A percentile compares a stretch with the other conserved stretches of the same genome.
These are phyloP conservation scores for Colletotrichum nymphaeae DNA, from an alignment of 2,329 filamentous ascomycete species.

Conservation along the genomic window DNA sequence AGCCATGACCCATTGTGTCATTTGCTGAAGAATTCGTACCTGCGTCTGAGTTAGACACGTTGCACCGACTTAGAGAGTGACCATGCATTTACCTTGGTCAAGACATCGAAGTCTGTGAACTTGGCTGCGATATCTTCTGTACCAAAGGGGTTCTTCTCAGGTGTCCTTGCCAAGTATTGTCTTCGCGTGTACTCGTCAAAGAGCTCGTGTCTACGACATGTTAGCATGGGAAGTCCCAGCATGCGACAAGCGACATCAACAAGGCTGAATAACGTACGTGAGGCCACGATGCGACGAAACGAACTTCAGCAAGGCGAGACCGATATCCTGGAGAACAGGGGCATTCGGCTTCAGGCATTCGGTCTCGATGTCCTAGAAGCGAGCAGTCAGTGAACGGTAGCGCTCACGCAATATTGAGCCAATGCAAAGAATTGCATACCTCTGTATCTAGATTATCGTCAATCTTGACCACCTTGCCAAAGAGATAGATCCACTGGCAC, in stretches of 20 bases:
- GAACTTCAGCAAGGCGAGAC: conserved; percentile 88
- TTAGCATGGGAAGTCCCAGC: not conserved
- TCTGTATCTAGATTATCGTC: conserved; percentile 91
- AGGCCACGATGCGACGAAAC: conserved; percentile 93
- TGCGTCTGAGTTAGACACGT: conserved; percentile 41
- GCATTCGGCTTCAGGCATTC: conserved; percentile 88
- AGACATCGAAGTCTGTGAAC: conserved; percentile 85
- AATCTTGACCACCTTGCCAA: conserved; percentile 90
- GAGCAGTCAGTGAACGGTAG: not conserved
- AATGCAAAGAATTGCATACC: conserved; percentile 61
- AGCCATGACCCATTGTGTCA: conserved; percentile 89
- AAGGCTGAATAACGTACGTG: conserved; percentile 72
- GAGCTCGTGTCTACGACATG: conserved; percentile 72
- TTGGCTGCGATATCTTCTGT: conserved; percentile 76
- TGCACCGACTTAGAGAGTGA: conserved; percentile 4
- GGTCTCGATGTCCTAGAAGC: conserved; percentile 80
- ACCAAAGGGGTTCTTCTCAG: conserved; percentile 86
- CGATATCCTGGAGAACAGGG: conserved; percentile 81
- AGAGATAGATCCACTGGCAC: conserved; percentile 92
- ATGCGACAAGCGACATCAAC: not conserved
- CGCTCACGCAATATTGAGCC: not conserved
- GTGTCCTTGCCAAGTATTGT: conserved; percentile 86
- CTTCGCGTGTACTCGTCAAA: conserved; percentile 95
- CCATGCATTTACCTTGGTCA: conserved; percentile 72
- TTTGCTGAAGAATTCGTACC: conserved; percentile 84